A percentile compares a stretch with the other conserved stretches of the same genome.
Evolutionary conservation across 345 rosid species (phyloP).

Genomic region (Salix arbutifolia): DNA sequence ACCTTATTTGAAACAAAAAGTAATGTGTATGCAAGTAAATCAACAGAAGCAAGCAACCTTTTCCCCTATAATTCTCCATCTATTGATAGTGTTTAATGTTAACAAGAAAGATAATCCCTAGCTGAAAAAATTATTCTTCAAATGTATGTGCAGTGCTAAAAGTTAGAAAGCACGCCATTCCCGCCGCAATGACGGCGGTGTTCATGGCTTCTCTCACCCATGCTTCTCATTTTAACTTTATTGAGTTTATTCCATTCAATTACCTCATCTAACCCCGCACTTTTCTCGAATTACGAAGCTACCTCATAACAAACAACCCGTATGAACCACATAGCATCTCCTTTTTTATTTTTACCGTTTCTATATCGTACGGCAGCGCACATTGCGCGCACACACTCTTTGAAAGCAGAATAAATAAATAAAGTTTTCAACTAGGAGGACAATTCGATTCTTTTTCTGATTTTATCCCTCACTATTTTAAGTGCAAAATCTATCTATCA

Average conservation of each 20-base stretch:
- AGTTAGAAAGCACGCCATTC: constrained; percentile 57
- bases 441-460: constrained; percentile 13
- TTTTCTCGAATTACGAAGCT: constrained; percentile 39
- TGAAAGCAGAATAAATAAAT: not conserved
- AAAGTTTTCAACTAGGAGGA: not conserved
- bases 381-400: constrained; percentile 24
- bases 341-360: constrained; percentile 10
- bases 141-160: not conserved
- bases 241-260: constrained; percentile 14
- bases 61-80: not conserved
- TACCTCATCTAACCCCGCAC: constrained; percentile 11
- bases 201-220: constrained; percentile 15
- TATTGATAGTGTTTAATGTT: too few relatives aligned
- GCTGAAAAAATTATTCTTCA: not conserved
- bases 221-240: not conserved
- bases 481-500: not conserved
- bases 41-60: not conserved
- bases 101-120: not conserved
- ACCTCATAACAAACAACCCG: constrained; percentile 22
- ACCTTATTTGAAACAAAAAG: not conserved
- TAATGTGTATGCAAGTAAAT: not conserved
- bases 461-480: constrained; percentile 2
- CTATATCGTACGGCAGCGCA: constrained; percentile 42
- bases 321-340: constrained; percentile 24
- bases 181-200: constrained; percentile 87